Evolutionary conservation across 345 rosid species (phyloP).

Genomic region (Erysimum cheiranthoides): DNA sequence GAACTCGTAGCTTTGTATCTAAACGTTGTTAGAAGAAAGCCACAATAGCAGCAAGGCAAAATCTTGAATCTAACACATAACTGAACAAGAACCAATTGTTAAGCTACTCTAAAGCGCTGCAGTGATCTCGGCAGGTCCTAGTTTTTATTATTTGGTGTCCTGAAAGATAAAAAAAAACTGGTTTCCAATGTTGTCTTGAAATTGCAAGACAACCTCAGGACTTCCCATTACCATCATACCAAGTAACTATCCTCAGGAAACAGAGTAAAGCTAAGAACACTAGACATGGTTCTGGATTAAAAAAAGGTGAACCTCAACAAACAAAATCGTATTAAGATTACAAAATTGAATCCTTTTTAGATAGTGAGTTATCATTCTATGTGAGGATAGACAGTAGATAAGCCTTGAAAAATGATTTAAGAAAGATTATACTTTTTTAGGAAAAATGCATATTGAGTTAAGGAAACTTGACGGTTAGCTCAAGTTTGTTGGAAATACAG

Average conservation of each 20-base stretch:
- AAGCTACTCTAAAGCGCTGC: not conserved
- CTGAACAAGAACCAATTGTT: conserved; percentile 17
- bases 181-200: not conserved
- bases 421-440: not conserved
- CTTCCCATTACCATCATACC: not conserved
- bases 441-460: not conserved
- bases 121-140: not conserved
- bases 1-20: not conserved
- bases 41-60: not conserved
- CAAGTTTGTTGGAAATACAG: conserved; percentile 16
- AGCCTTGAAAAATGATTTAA: not conserved
- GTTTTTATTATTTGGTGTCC: not conserved
- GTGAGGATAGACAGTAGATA: not conserved
- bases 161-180: not conserved
- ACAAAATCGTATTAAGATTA: not conserved
- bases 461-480: conserved; percentile 21
- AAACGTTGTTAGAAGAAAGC: not conserved
- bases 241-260: not conserved
- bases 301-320: not conserved
- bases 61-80: conserved; percentile 2
- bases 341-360: not conserved
- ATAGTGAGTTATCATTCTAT: not conserved
- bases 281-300: not conserved
- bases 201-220: not conserved
- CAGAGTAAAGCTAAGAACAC: conserved; percentile 4